Evolutionary conservation across 2,329 filamentous ascomycete genomes (phyloP).

Genomic region (Samsoniella hepiali): DNA sequence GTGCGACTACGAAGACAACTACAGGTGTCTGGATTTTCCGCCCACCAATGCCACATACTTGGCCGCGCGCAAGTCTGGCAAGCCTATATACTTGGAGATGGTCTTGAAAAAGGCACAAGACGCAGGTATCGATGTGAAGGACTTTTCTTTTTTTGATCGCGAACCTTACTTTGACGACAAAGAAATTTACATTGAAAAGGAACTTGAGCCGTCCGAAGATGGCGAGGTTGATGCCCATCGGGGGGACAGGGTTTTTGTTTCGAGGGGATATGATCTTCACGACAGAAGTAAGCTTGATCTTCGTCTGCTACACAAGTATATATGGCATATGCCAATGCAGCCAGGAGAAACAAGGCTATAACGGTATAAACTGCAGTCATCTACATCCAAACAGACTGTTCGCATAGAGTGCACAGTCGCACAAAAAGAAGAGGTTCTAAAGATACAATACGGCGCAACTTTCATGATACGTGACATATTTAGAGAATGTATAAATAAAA

Average conservation of each 20-base stretch:
- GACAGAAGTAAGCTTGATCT: slow-evolving; percentile 2
- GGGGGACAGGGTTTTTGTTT: slow-evolving; percentile 2
- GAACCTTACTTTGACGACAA: not conserved
- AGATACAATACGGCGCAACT: too few species aligned
- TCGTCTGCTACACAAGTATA: slow-evolving; percentile 5
- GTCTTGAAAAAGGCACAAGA: slow-evolving; percentile 2
- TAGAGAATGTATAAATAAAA: not conserved
- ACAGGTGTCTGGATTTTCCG: not conserved
- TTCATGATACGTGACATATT: too few species aligned
- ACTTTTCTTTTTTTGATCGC: not conserved
- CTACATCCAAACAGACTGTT: not conserved
- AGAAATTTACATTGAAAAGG: not conserved
- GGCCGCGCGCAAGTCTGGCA: slow-evolving; percentile 6
- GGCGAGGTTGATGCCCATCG: slow-evolving; percentile 3
- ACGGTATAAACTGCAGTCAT: not conserved
- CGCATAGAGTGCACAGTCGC: not conserved
- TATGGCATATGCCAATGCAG: slow-evolving; percentile 8
- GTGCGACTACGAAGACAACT: slow-evolving; percentile 9
- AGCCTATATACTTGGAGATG: slow-evolving; percentile 6
- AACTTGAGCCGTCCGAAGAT: slow-evolving; percentile 7
- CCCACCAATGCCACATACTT: slow-evolving; percentile 7
- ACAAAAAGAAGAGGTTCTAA: not conserved
- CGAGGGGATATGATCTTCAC: not conserved
- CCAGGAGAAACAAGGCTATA: slow-evolving; percentile 6
- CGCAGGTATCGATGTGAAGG: slow-evolving; percentile 2